Conservation (phyloP, 139 green algal species). For the Trebouxia sp. region DNA sequence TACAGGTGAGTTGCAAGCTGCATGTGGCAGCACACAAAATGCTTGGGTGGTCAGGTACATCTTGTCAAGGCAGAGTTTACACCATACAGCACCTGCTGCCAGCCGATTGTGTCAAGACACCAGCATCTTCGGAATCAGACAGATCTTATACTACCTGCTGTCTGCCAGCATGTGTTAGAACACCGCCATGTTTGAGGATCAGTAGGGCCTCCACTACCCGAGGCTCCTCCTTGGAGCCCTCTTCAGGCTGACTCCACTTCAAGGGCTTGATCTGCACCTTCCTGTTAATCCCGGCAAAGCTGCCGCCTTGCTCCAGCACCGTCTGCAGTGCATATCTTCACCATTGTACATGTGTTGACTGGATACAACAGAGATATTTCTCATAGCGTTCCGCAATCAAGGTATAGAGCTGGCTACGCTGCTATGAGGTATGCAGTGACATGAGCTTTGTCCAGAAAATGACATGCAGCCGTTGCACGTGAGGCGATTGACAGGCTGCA, state of each 20-base stretch:
- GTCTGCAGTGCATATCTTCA: conserved; percentile 53
- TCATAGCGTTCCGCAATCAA: too few relatives aligned
- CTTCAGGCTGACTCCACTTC: conserved; percentile 46
- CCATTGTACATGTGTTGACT: too few relatives aligned
- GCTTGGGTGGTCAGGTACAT: too few relatives aligned
- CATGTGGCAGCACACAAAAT: too few relatives aligned
- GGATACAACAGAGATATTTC: too few relatives aligned
- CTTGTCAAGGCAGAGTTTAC: not conserved
- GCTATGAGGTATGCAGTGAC: too few relatives aligned
- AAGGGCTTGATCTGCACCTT: conserved; percentile 98
- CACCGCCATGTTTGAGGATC: conserved; percentile 87
- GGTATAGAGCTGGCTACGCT: too few relatives aligned
- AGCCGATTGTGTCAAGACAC: not conserved
- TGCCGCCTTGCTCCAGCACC: conserved; percentile 76
- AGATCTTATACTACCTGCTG: conserved; percentile 60
- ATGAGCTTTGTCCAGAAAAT: too few relatives aligned
- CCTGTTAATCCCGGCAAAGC: conserved; percentile 95
- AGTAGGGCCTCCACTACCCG: conserved; percentile 62
- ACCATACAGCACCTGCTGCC: not conserved
- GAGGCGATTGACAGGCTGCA: too few relatives aligned
- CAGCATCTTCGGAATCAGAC: not conserved
- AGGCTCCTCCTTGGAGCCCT: conserved; percentile 32
- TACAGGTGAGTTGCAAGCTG: too few relatives aligned
- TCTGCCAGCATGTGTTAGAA: conserved; percentile 86
- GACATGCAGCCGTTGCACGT: too few relatives aligned